A percentile compares a stretch with the other conserved stretches of the same genome.
These are phyloP conservation scores for Akanthomyces muscarius DNA, from an alignment of 2,329 filamentous ascomycete genomes.

Conservation along the genomic window DNA sequence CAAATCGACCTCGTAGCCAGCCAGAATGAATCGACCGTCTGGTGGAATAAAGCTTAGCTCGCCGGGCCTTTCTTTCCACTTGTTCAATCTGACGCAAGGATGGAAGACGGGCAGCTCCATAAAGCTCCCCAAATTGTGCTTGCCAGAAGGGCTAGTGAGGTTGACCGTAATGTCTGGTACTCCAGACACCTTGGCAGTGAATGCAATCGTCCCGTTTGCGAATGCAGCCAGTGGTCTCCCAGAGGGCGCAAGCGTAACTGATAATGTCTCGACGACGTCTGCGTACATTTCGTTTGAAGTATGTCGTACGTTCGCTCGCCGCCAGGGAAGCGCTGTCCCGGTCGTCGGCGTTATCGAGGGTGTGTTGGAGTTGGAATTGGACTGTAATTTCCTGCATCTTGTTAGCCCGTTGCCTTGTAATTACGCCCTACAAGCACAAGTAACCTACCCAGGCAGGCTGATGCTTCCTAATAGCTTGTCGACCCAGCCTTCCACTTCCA, in stretches of 20 bases:
- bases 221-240: conserved; percentile 83
- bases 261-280: conserved; percentile 86
- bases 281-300: conserved; percentile 97
- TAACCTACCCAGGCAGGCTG: conserved; percentile 65
- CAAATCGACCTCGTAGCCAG: conserved; percentile 90
- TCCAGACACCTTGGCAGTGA: conserved; percentile 91
- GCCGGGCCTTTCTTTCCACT: conserved; percentile 84
- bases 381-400: conserved; percentile 36
- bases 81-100: conserved; percentile 84
- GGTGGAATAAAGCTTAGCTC: conserved; percentile 95
- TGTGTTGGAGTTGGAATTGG: conserved; percentile 35
- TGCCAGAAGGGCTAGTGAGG: conserved; percentile 76
- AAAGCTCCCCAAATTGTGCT: conserved; percentile 66
- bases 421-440: background rate
- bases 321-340: conserved; percentile 71
- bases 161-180: conserved; percentile 84
- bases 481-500: conserved; percentile 87
- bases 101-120: conserved; percentile 93
- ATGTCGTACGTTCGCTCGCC: conserved; percentile 85
- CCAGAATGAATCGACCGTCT: conserved; percentile 88
- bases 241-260: conserved; percentile 84
- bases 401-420: background rate
- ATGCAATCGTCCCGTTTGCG: conserved; percentile 87
- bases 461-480: conserved; percentile 86
- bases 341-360: conserved; percentile 42